Conservation (phyloP, 495 filamentous ascomycete species). For the Apiosordaria backusii region DNA sequence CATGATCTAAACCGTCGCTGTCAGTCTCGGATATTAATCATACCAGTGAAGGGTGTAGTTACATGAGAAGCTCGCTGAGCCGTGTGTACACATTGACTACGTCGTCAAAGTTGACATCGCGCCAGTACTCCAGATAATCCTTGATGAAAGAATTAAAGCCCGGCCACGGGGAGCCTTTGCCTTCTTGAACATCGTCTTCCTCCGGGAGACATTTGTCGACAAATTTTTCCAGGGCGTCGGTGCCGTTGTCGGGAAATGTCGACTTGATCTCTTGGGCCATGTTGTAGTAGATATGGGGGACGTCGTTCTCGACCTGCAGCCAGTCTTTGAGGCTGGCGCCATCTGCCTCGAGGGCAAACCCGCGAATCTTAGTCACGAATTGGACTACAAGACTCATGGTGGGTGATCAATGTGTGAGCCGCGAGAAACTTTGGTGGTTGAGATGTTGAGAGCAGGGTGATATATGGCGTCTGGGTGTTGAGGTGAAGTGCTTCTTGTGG, state of each 20-base stretch:
- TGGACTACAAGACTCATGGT: conserved; percentile 38
- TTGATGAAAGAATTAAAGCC: conserved; percentile 73
- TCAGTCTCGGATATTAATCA: background rate
- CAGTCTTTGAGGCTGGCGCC: conserved; percentile 42
- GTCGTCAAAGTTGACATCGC: conserved; percentile 72
- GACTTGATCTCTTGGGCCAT: conserved; percentile 64
- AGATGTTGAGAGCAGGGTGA: no score
- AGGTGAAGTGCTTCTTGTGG: background rate
- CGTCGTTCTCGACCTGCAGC: conserved; percentile 43
- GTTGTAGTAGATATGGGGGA: conserved; percentile 59
- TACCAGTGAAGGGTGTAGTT: conserved; percentile 27
- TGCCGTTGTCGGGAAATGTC: conserved; percentile 50
- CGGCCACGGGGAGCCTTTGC: conserved; percentile 62
- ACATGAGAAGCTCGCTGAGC: conserved; percentile 70
- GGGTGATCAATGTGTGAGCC: background rate
- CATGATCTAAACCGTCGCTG: conserved; percentile 51
- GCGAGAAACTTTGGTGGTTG: background rate
- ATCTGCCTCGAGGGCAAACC: conserved; percentile 37
- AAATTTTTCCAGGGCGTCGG: conserved; percentile 55
- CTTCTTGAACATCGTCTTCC: conserved; percentile 46
- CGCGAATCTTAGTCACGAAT: conserved; percentile 42
- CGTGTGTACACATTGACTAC: conserved; percentile 69
- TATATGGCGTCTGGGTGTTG: background rate
- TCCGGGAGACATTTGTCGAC: conserved; percentile 56
- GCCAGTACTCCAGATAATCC: conserved; percentile 73